Base-by-base conservation (phyloP, 352 stramenopile species). In the Phytopythium chamaehyphon region DNA sequence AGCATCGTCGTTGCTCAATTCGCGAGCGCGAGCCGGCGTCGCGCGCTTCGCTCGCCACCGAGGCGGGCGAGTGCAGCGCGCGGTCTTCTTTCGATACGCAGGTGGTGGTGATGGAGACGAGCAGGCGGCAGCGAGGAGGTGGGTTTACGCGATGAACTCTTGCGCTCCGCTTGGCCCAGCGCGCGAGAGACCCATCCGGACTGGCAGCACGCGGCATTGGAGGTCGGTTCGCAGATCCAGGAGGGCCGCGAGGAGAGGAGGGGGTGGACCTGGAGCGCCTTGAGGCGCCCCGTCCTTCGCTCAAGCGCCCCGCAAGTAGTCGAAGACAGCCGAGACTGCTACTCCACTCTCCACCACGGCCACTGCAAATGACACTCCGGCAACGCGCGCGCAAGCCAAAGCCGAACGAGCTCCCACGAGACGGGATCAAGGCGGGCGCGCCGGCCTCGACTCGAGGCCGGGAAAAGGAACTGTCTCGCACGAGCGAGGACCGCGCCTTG, bases 1-100 rank as follows among this genome's bases (percentile, higher is more conserved):
- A 66, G 63, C 59, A 69, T 69, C 63, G 62, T 71, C 62, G 63
- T 68, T 69, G 63, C 59, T 51, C 45, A 51, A 18, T 37, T 48
- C 42, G 42, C 42, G 42, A 23, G 42, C 42, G 40, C 40, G 42
- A 48, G 42, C 42, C 42, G n/a, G 42, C 42, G 40, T 22, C 9
- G 42, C 16, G 23, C 40, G 16, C 24, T 21, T 18, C 2, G 40
- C 15, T 3, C 39, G n/a, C 37, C 39, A 24, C 15, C 16, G 14
- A 31, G 22, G 23, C 22, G 14, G 16, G 9, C 3, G 18, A 14
- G 3, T 23, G 6, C 9, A 15, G 43, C 15, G 23, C 14, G 26
- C 43, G n/a, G 24, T 47, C 21, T 47, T 47, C 42, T 48, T 49
- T 49, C 45, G 45, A 51, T 33, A 51, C 31, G 45, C 45, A 51